These are phyloP conservation scores for Candida tropicalis DNA, from an alignment of 1,139 yeast species.

Conservation along the genomic window DNA sequence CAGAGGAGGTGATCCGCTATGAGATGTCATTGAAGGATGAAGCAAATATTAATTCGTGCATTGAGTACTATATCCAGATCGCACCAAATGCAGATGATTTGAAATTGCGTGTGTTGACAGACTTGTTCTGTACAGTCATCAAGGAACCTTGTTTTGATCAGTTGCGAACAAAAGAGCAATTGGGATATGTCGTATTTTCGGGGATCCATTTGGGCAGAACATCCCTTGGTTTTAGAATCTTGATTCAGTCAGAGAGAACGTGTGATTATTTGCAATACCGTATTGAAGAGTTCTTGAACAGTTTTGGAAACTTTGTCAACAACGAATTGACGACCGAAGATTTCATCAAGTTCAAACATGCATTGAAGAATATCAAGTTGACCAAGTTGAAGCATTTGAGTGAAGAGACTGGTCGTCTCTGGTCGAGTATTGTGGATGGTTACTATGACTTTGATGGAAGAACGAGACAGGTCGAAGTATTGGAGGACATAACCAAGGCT, in stretches of 20 bases:
- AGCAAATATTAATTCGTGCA: slow-evolving; percentile 79
- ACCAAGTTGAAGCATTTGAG: slow-evolving; percentile 75
- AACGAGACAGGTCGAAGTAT: slow-evolving; percentile 56
- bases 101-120: slow-evolving; percentile 50
- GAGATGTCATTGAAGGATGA: slow-evolving; percentile 61
- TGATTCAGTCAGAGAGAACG: slow-evolving; percentile 83
- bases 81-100: slow-evolving; percentile 45
- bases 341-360: slow-evolving; percentile 66
- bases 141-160: slow-evolving; percentile 90
- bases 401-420: slow-evolving; percentile 72
- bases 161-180: slow-evolving; percentile 87
- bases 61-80: slow-evolving; percentile 75
- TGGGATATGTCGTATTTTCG: slow-evolving; percentile 83
- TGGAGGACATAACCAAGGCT: slow-evolving; percentile 53
- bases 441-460: slow-evolving; percentile 71
- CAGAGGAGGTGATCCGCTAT: slow-evolving; percentile 47
- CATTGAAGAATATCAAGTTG: slow-evolving; percentile 65
- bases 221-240: slow-evolving; percentile 73
- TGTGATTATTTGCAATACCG: slow-evolving; percentile 76
- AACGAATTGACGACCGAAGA: slow-evolving; percentile 56
- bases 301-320: slow-evolving; percentile 39
- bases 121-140: slow-evolving; percentile 68
- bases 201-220: slow-evolving; percentile 71
- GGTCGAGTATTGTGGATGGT: slow-evolving; percentile 72
- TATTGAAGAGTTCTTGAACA: slow-evolving; percentile 63